phyloP scores from a whole-genome alignment of 257 asterid species.

The Nicotiana obtusifolia region DNA sequence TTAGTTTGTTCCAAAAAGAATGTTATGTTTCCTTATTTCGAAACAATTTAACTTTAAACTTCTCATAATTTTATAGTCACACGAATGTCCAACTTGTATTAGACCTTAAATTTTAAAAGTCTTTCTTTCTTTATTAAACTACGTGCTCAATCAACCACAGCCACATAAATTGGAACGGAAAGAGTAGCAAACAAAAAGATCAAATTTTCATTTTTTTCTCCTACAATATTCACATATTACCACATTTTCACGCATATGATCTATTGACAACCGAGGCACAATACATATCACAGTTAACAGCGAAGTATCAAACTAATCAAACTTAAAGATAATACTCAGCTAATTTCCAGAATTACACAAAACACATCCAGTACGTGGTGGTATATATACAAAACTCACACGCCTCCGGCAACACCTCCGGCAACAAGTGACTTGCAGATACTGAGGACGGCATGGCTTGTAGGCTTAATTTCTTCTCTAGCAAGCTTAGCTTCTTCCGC shows the following conservation, averaged over 20 bases:
- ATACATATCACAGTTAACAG: neutral
- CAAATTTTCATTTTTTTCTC: neutral
- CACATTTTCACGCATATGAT: neutral
- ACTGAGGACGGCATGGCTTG: constrained; percentile 21
- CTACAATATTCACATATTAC: neutral
- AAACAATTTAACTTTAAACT: too few species aligned
- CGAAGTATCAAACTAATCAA: too few species aligned
- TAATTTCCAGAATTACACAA: neutral
- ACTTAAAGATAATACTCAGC: neutral
- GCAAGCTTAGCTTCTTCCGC: constrained; percentile 37
- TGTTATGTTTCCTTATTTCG: too few species aligned
- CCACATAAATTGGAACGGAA: too few species aligned
- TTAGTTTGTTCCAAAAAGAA: too few species aligned
- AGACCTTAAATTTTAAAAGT: too few species aligned
- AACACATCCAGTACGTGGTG: neutral
- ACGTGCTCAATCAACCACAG: too few species aligned
- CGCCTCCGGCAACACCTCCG: constrained; percentile 34
- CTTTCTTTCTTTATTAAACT: too few species aligned
- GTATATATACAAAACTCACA: constrained; percentile 11
- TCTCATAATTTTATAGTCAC: too few species aligned
- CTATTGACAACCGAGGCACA: neutral
- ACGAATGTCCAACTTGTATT: too few species aligned
- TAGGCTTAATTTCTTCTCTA: constrained; percentile 29
- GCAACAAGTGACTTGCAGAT: constrained; percentile 37
- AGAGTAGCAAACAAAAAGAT: neutral